These are phyloP conservation scores for Citrus hindsii DNA, from an alignment of 345 rosid genomes.

Conservation along the genomic window DNA sequence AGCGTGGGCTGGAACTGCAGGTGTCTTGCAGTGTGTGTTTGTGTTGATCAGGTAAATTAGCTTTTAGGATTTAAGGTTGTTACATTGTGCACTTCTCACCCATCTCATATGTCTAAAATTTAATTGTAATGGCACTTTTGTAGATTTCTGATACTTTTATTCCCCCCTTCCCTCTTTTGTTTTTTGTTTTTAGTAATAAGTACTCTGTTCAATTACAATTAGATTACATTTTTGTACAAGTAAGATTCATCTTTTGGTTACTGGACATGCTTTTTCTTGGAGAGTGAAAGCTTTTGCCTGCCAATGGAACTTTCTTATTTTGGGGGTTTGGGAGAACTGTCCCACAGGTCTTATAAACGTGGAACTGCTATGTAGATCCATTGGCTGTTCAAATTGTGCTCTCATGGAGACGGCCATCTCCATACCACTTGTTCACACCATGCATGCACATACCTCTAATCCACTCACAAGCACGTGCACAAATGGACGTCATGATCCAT, in stretches of 20 bases:
- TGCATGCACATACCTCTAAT: not conserved
- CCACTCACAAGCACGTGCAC: not conserved
- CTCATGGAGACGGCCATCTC: not conserved
- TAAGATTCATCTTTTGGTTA: not conserved
- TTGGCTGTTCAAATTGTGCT: not conserved
- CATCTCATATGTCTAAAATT: not conserved
- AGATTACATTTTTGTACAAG: not conserved
- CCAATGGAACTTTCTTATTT: not conserved
- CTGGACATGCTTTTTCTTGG: not conserved
- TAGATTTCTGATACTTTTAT: not conserved
- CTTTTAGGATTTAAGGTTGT: not conserved
- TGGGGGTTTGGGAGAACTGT: not conserved
- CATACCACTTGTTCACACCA: not conserved
- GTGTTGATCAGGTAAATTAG: constrained; percentile 71
- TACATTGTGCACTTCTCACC: not conserved
- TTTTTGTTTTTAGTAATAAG: not conserved
- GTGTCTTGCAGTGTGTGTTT: constrained; percentile 90
- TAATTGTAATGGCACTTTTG: not conserved
- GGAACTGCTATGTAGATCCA: not conserved
- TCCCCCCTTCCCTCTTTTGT: too few species aligned
- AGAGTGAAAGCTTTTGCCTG: not conserved
- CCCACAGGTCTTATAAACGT: not conserved
- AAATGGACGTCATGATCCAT: not conserved
- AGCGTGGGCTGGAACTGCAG: constrained; percentile 90
- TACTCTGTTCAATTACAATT: not conserved